Percentiles rank a stretch among this genome's conserved stretches.
Conservation (phyloP, 129 eudicot genomes). For the Scalesia atractyloides region DNA sequence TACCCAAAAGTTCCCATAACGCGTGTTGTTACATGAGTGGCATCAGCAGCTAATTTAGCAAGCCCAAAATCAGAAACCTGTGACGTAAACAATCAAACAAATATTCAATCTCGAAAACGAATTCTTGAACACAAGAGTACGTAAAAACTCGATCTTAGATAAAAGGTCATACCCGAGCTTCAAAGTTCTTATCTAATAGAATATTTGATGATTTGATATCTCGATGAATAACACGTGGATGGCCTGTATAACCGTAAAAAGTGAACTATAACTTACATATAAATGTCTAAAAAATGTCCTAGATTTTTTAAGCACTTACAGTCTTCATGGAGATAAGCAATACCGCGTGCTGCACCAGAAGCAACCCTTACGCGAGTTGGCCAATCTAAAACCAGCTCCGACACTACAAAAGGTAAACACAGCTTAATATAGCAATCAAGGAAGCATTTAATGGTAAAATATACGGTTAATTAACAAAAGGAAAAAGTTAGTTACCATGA, state of each 20-base stretch:
- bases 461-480: conserved; percentile 1
- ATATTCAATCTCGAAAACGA: conserved; percentile 11
- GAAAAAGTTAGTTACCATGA: conserved; percentile 60
- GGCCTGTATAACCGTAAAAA: conserved; percentile 51
- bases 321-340: conserved; percentile 95
- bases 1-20: conserved; percentile 99
- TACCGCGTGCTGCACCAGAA: conserved; percentile 88
- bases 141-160: conserved; percentile 2
- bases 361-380: conserved; percentile 76
- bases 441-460: background rate
- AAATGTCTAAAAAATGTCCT: background rate
- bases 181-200: conserved; percentile 78
- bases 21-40: conserved; percentile 85
- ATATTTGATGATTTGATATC: conserved; percentile 96
- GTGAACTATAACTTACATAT: conserved; percentile 18
- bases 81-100: background rate
- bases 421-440: background rate
- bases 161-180: conserved; percentile 64
- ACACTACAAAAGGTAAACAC: conserved; percentile 41
- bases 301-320: conserved; percentile 43
- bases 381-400: conserved; percentile 79
- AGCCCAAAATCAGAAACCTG: conserved; percentile 99
- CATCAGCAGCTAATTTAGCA: conserved; percentile 75
- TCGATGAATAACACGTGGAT: conserved; percentile 90
- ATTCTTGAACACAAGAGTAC: background rate